phyloP scores from a whole-genome alignment of 2,329 filamentous ascomycete species.

The Didymosphaeria variabile region DNA sequence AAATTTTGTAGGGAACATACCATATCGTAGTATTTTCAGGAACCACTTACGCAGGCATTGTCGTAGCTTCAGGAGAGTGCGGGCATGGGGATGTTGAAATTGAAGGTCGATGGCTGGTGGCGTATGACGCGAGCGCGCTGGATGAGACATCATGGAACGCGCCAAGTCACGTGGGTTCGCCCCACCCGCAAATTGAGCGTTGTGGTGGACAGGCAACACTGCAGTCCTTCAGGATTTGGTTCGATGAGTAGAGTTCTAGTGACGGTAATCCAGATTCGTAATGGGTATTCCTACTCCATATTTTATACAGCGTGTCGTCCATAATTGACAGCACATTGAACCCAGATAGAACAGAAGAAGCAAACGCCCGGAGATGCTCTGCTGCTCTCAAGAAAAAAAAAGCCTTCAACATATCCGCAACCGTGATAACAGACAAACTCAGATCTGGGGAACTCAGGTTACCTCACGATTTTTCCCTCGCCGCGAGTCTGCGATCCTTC shows the following conservation, averaged over 20 bases:
- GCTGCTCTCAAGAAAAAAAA: constrained; percentile 11
- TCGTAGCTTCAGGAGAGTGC: constrained; percentile 29
- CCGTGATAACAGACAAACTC: background rate
- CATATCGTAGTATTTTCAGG: background rate
- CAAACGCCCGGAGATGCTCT: constrained; percentile 18
- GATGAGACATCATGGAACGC: too few species aligned
- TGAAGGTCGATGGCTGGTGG: constrained; percentile 36
- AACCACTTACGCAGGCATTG: constrained; percentile 48
- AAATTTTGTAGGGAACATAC: background rate
- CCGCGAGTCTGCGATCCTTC: constrained; percentile 34
- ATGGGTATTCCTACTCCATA: background rate
- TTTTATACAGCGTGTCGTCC: constrained; percentile 2
- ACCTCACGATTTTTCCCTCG: constrained; percentile 36
- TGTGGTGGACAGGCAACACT: background rate
- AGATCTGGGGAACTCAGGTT: background rate
- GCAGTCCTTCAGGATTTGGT: background rate
- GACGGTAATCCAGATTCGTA: background rate
- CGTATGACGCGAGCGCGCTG: constrained; percentile 40
- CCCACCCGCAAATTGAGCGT: constrained; percentile 15
- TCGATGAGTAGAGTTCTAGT: background rate
- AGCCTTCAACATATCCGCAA: background rate
- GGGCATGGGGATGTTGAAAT: constrained; percentile 36
- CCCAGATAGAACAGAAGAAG: background rate
- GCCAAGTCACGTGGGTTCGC: constrained; percentile 28
- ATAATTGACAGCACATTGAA: background rate